Percentiles rank a stretch among this genome's conserved stretches.
These are phyloP conservation scores for Cephalotrichum gorgonifer DNA, from an alignment of 2,329 filamentous ascomycete genomes.

Conservation along the genomic window DNA sequence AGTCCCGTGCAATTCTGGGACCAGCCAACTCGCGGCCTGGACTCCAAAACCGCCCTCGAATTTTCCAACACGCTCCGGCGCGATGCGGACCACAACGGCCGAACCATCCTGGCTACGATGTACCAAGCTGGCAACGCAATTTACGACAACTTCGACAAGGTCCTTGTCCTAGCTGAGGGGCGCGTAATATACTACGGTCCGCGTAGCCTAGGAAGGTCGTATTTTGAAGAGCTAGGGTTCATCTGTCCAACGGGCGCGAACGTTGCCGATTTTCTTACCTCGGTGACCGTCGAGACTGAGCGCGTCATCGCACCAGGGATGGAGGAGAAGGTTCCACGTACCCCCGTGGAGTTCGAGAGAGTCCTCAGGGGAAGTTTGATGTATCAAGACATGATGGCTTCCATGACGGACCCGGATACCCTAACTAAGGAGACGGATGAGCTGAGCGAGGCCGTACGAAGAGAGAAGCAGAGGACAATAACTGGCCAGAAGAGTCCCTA, in stretches of 20 bases:
- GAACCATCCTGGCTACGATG: slow-evolving; percentile 59
- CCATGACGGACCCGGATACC: slow-evolving; percentile 2
- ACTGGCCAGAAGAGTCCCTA: slow-evolving; percentile 13
- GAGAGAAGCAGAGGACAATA: slow-evolving; percentile 13
- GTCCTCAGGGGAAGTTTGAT: slow-evolving; percentile 27
- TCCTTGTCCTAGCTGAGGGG: slow-evolving; percentile 61
- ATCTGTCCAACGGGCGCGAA: slow-evolving; percentile 38
- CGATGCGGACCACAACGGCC: slow-evolving; percentile 56
- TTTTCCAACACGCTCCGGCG: slow-evolving; percentile 54
- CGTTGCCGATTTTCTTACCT: slow-evolving; percentile 59
- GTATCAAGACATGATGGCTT: slow-evolving; percentile 12
- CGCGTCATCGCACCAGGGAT: slow-evolving; percentile 46
- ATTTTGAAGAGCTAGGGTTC: slow-evolving; percentile 58
- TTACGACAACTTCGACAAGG: slow-evolving; percentile 63
- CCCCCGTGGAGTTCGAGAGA: slow-evolving; percentile 47
- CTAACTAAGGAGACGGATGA: slow-evolving; percentile 30
- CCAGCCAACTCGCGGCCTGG: slow-evolving; percentile 61
- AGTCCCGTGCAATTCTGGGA: slow-evolving; percentile 60
- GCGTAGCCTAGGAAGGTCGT: slow-evolving; percentile 47
- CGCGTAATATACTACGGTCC: slow-evolving; percentile 58
- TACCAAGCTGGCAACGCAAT: slow-evolving; percentile 61
- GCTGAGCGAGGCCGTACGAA: slow-evolving; percentile 19
- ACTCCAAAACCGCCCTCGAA: slow-evolving; percentile 63
- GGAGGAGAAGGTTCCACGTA: slow-evolving; percentile 49
- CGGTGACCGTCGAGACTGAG: slow-evolving; percentile 54